These are phyloP conservation scores for Asterella californica DNA, from an alignment of 225 moss, liverwort and hornwort genomes.

Conservation along the genomic window DNA sequence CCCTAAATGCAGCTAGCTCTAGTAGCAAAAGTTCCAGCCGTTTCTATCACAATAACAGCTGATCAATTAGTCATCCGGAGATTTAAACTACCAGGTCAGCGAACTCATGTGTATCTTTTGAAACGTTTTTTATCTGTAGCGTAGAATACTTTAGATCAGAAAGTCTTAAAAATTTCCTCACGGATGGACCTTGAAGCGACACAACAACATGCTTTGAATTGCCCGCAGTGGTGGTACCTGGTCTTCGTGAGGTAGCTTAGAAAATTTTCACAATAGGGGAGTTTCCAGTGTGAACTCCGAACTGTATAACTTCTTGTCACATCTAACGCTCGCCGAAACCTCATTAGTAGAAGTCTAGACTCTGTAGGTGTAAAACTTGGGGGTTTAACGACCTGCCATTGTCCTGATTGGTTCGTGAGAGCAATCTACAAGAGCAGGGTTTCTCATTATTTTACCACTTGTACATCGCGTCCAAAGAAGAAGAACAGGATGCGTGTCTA, in stretches of 20 bases:
- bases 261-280: neutral
- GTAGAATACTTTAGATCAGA: neutral
- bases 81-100: neutral
- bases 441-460: neutral
- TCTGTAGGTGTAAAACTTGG: neutral
- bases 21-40: neutral
- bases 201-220: neutral
- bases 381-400: neutral
- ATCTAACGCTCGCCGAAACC: neutral
- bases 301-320: neutral
- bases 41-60: constrained; percentile 9
- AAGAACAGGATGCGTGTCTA: neutral
- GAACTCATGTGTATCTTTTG: neutral
- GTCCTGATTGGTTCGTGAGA: constrained; percentile 7
- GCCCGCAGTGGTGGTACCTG: neutral
- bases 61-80: neutral
- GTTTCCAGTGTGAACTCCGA: neutral
- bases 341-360: neutral
- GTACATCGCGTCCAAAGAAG: constrained; percentile 3
- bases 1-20: neutral
- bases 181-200: neutral
- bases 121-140: neutral
- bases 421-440: neutral
- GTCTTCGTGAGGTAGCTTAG: neutral
- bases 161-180: neutral